Percentiles rank a stretch among this genome's conserved stretches.
These are phyloP conservation scores for Arabidopsis arenosa DNA, from an alignment of 345 rosid species.

Conservation along the genomic window DNA sequence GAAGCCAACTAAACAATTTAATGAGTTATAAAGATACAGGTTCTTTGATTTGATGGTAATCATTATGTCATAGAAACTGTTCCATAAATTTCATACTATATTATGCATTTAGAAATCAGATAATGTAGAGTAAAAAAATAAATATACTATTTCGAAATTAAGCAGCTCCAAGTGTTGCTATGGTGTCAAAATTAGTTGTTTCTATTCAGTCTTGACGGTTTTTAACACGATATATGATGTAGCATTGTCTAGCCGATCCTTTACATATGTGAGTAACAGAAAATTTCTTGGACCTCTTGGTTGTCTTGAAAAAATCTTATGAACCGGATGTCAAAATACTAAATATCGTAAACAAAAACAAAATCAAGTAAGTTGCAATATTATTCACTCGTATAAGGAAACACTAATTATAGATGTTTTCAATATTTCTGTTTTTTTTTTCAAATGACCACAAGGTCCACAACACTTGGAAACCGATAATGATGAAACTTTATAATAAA, in stretches of 20 bases:
- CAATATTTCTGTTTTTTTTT: not conserved
- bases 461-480: constrained; percentile 10
- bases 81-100: not conserved
- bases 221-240: not conserved
- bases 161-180: constrained; percentile 10
- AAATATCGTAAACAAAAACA: not conserved
- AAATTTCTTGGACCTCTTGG: not conserved
- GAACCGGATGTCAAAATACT: constrained; percentile 16
- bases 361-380: not conserved
- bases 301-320: not conserved
- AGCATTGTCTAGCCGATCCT: constrained; percentile 5
- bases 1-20: constrained; percentile 36
- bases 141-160: not conserved
- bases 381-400: constrained; percentile 9
- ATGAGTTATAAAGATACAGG: constrained; percentile 30
- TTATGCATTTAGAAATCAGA: constrained; percentile 1
- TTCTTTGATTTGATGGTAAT: constrained; percentile 36
- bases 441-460: not conserved
- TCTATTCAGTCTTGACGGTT: not conserved
- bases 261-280: not conserved
- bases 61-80: constrained; percentile 35
- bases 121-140: not conserved
- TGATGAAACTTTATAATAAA: not conserved
- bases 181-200: not conserved
- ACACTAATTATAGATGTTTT: constrained; percentile 2